Evolutionary conservation across 345 rosid genomes (phyloP), one percentile per base, ranked within the genome.

Genomic region (Streptanthus diversifolius): DNA sequence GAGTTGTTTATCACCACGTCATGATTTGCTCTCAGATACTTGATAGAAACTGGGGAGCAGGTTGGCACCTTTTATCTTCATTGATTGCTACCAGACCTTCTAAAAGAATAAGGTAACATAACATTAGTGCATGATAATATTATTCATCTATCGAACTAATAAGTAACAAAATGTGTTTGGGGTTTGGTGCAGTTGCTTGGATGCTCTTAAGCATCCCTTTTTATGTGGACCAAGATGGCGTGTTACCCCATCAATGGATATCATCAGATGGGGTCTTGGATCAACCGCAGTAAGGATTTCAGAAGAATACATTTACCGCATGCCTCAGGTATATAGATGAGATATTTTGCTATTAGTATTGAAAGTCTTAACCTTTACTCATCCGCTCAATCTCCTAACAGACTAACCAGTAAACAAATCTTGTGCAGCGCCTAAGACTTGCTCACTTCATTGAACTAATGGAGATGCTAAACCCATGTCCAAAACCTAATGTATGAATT

Each of bases 201-300:
- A 91, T 80, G 95, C 97, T 64, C 91, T 93, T 39, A 89, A 96
- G 73, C 96, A 93, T 72, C 97, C 98, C 0, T 93, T 91, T 76
- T 81, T 91, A 40, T 93, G 98, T 70, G 96, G 98, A 71, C 97
- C 97, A 21, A 85, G 89, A 84, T 93, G 97, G 97, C 87, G 96
- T 35, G 92, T 91, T 58, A 81, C 80, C 39, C 97, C 95, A 12
- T 89, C 96, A 64, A 85, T 89, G 92, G 87, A 93, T 73, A 87
- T 88, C 59, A 89, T 91, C 71, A 81, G 95, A 83, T 93, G 98
- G 97, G 96, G 97, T 69, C 95, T 93, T 60, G 96, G 97, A 62
- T 91, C 97, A 36, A 90, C 96, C 55, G 91, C 96, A 19, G 95
- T 89, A 77, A 87, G 88, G 64, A 93, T 93, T 52, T 77, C 86